Evolutionary conservation across 148 eudicot species (phyloP).

Genomic region (Nepenthes mirabilis): DNA sequence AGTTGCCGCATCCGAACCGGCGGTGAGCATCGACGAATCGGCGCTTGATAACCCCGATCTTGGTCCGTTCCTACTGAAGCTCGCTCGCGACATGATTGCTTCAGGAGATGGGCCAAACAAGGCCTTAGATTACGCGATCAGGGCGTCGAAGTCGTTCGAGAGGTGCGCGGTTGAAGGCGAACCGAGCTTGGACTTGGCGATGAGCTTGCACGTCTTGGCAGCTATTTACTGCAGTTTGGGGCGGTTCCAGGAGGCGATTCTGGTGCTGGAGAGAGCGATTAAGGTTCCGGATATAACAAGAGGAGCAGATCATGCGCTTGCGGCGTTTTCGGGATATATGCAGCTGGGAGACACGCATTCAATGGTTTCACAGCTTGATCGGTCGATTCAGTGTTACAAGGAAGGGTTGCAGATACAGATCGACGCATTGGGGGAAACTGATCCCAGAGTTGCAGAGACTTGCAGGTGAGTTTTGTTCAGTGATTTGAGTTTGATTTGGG

Average conservation of each 20-base stretch:
- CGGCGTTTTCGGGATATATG: conserved; percentile 89
- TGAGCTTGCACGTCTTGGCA: conserved; percentile 85
- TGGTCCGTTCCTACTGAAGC: conserved; percentile 78
- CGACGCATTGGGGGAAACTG: conserved; percentile 72
- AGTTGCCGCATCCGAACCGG: not conserved
- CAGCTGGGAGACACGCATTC: conserved; percentile 92
- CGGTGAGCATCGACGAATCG: conserved; percentile 39
- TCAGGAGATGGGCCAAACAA: conserved; percentile 77
- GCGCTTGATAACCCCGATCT: conserved; percentile 94
- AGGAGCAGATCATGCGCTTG: conserved; percentile 86
- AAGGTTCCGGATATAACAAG: conserved; percentile 46
- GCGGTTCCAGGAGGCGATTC: conserved; percentile 72
- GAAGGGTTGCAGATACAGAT: conserved; percentile 82
- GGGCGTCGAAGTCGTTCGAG: conserved; percentile 82
- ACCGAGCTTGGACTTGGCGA: conserved; percentile 72
- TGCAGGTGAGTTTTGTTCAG: conserved; percentile 42
- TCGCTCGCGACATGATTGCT: conserved; percentile 77
- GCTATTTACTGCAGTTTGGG: conserved; percentile 92
- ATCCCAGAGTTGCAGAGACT: conserved; percentile 95
- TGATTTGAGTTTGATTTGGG: not conserved
- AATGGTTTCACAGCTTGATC: conserved; percentile 83
- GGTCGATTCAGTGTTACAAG: conserved; percentile 63
- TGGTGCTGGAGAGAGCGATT: conserved; percentile 72
- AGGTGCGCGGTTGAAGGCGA: conserved; percentile 55
- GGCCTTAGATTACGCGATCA: conserved; percentile 73